Conservation (phyloP, 2,329 filamentous ascomycete genomes). For the Samsoniella hepiali region DNA sequence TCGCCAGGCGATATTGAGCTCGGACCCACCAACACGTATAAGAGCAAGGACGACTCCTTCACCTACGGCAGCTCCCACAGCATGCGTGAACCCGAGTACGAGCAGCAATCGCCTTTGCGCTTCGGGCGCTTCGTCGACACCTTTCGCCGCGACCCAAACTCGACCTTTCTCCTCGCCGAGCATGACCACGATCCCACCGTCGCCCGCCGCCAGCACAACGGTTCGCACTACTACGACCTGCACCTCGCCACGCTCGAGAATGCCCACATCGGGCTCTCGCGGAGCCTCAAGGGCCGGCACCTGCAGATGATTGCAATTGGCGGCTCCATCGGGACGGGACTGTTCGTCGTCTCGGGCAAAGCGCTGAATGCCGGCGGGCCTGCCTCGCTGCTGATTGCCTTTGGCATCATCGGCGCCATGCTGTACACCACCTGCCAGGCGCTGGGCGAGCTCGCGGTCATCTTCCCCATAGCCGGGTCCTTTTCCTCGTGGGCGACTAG, state of each 20-base stretch:
- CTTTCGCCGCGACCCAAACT: conserved; percentile 59
- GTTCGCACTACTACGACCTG: conserved; percentile 53
- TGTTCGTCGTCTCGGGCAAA: conserved; percentile 80
- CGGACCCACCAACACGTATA: conserved; percentile 54
- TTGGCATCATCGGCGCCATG: conserved; percentile 77
- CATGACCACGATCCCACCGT: conserved; percentile 40
- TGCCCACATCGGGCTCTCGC: conserved; percentile 69
- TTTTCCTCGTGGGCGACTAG: conserved; percentile 90
- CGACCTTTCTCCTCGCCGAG: conserved; percentile 43
- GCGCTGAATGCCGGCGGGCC: conserved; percentile 72
- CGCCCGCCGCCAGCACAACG: conserved; percentile 33
- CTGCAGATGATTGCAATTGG: conserved; percentile 98
- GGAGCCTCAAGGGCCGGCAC: conserved; percentile 79
- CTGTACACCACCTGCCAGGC: conserved; percentile 90
- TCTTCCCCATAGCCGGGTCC: conserved; percentile 87
- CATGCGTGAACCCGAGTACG: conserved; percentile 49
- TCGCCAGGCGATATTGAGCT: conserved; percentile 47
- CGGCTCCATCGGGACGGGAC: conserved; percentile 81
- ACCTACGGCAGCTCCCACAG: conserved; percentile 48
- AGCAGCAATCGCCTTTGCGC: conserved; percentile 29
- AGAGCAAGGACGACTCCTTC: conserved; percentile 56
- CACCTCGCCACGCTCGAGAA: conserved; percentile 66
- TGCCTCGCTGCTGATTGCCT: conserved; percentile 74
- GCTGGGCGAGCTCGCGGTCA: conserved; percentile 84
- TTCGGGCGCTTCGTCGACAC: conserved; percentile 52